These are phyloP conservation scores for Daldinia sp. DNA, from an alignment of 2,329 filamentous ascomycete species.

Conservation along the genomic window DNA sequence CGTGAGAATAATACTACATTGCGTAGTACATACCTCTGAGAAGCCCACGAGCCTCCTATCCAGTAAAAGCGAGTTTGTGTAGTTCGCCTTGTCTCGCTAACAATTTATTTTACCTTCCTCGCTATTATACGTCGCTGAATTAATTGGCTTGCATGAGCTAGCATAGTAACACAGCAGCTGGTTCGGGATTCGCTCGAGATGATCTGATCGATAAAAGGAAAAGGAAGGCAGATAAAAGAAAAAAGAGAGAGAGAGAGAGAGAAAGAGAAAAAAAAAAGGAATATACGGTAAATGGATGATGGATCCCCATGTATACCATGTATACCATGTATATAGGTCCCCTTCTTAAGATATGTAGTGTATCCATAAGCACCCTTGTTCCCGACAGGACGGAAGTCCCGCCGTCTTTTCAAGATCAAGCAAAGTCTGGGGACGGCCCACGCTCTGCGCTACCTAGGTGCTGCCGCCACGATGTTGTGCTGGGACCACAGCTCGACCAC, in stretches of 20 bases:
- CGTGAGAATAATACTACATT: slow-evolving; percentile 24
- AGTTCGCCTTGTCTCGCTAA: slow-evolving; percentile 28
- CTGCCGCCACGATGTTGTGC: slow-evolving; percentile 28
- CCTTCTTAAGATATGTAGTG: too few relatives aligned
- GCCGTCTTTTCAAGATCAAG: slow-evolving; percentile 33
- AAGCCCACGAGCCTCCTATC: slow-evolving; percentile 12
- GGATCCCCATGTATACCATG: neutral
- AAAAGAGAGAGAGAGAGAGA: neutral
- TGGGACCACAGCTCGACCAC: slow-evolving; percentile 13
- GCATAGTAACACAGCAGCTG: slow-evolving; percentile 18
- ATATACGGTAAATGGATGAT: neutral
- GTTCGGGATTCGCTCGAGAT: slow-evolving; percentile 11
- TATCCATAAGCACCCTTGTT: slow-evolving; percentile 31
- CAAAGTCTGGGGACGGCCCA: slow-evolving; percentile 32
- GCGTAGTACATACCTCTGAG: slow-evolving; percentile 15
- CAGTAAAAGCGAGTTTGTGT: slow-evolving; percentile 16
- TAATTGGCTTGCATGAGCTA: slow-evolving; percentile 20
- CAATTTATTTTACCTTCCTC: neutral
- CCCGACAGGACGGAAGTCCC: slow-evolving; percentile 35
- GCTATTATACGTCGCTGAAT: slow-evolving; percentile 5
- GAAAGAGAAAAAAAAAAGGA: neutral
- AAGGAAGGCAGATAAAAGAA: too few relatives aligned
- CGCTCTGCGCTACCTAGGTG: slow-evolving; percentile 19
- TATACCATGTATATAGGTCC: slow-evolving; percentile 2
- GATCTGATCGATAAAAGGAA: slow-evolving; percentile 19